phyloP scores from a whole-genome alignment of 768 basidiomycete genomes.

The Chalciporus pseudorubinellus region DNA sequence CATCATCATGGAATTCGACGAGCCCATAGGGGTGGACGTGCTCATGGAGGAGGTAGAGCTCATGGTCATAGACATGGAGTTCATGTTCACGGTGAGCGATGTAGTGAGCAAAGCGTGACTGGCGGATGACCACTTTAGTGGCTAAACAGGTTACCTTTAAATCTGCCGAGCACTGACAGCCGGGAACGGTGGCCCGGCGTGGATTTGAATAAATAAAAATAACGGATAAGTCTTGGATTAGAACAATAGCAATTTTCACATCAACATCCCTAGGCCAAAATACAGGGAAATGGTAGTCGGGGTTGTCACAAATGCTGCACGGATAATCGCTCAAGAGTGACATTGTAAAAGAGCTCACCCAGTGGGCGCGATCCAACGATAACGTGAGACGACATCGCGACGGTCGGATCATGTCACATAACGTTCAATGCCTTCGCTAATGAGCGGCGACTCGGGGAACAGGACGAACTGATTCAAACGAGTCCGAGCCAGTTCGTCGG shows the following conservation, averaged over 20 bases:
- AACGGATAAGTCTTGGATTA: background rate
- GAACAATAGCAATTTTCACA: background rate
- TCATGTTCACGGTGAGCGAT: conserved; percentile 4
- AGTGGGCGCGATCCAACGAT: background rate
- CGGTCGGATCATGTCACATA: background rate
- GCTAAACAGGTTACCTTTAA: background rate
- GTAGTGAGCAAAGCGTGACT: background rate
- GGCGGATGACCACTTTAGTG: background rate
- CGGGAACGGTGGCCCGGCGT: too few relatives aligned
- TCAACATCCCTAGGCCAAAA: background rate
- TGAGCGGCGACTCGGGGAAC: conserved; percentile 9
- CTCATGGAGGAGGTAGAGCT: conserved; percentile 13
- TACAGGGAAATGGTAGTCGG: background rate
- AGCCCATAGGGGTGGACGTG: too few relatives aligned
- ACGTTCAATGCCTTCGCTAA: background rate
- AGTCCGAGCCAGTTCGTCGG: conserved; percentile 4
- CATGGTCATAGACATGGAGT: too few relatives aligned
- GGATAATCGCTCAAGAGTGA: background rate
- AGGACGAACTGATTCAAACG: conserved; percentile 4
- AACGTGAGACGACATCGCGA: background rate
- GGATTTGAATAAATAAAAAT: background rate
- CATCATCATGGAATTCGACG: conserved; percentile 14
- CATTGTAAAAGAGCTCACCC: background rate
- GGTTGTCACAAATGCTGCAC: background rate
- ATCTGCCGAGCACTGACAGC: background rate